Conservation (phyloP, 805 yeast genomes). For the Allodekkera sacchari region DNA sequence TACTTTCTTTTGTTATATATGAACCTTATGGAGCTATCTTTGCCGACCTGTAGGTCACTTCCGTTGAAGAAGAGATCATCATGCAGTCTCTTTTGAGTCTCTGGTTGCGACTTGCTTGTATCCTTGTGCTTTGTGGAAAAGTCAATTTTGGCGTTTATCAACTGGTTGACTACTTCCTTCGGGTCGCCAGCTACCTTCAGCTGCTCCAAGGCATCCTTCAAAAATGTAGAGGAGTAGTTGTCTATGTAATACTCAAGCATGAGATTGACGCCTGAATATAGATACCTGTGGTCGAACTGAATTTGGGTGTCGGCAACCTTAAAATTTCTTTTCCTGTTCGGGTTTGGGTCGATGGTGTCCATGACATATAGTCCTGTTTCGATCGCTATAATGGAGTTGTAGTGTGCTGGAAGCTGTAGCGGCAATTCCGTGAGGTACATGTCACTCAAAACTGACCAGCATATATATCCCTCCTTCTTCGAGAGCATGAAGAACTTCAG, state of each 20-base stretch:
- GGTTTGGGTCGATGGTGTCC: constrained; percentile 10
- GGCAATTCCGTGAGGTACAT: constrained; percentile 60
- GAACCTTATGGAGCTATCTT: constrained; percentile 25
- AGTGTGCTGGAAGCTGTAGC: constrained; percentile 66
- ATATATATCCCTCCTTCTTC: constrained; percentile 40
- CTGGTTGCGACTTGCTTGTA: neutral
- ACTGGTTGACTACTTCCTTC: constrained; percentile 18
- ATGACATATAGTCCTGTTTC: constrained; percentile 38
- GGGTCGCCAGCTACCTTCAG: constrained; percentile 11
- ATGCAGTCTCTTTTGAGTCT: constrained; percentile 2
- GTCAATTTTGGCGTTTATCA: constrained; percentile 25
- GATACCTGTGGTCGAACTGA: constrained; percentile 2
- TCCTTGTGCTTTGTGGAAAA: constrained; percentile 5
- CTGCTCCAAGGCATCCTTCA: constrained; percentile 14
- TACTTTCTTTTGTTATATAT: constrained; percentile 22
- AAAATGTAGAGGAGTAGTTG: constrained; percentile 17
- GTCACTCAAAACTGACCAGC: constrained; percentile 78
- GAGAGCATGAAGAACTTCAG: constrained; percentile 41
- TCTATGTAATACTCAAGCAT: constrained; percentile 25
- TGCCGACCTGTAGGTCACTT: constrained; percentile 23
- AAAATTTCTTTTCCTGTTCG: constrained; percentile 5
- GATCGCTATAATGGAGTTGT: constrained; percentile 61
- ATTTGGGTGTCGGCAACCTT: constrained; percentile 4
- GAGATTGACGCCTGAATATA: constrained; percentile 16
- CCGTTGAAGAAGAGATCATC: constrained; percentile 22